Conservation (phyloP, 2,329 filamentous ascomycete species). For the Microsporum audouinii region DNA sequence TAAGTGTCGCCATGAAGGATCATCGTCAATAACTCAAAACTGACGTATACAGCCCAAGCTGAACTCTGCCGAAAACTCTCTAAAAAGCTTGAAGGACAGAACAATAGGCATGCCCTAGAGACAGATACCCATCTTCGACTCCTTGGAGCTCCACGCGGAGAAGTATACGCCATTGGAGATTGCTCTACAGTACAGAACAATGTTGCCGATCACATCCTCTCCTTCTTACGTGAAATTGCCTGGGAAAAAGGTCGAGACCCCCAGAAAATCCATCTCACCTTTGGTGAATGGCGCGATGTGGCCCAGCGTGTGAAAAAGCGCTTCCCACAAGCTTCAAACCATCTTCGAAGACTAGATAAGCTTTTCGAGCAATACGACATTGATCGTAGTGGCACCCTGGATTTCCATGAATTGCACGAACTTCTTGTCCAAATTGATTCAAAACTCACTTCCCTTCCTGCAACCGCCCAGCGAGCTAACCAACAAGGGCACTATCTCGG, state of each 20-base stretch:
- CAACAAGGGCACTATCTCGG: conserved; percentile 92
- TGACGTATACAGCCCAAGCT: conserved; percentile 49
- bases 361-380: conserved; percentile 88
- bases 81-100: conserved; percentile 65
- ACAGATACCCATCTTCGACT: conserved; percentile 88
- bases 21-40: not conserved
- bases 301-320: conserved; percentile 73
- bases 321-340: conserved; percentile 80
- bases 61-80: conserved; percentile 67
- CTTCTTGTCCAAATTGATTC: conserved; percentile 84
- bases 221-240: conserved; percentile 76
- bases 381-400: conserved; percentile 82
- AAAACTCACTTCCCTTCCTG: conserved; percentile 87
- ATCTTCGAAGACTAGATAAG: conserved; percentile 78
- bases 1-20: conserved; percentile 21
- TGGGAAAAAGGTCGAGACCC: conserved; percentile 89
- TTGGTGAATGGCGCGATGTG: conserved; percentile 76
- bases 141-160: conserved; percentile 76
- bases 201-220: conserved; percentile 77
- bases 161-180: conserved; percentile 94
- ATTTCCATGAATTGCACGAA: conserved; percentile 83
- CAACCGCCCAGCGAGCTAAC: conserved; percentile 90
- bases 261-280: conserved; percentile 73
- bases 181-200: conserved; percentile 98
- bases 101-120: conserved; percentile 82